phyloP scores from a whole-genome alignment of 352 stramenopile species.

The Pythium apleroticum region DNA sequence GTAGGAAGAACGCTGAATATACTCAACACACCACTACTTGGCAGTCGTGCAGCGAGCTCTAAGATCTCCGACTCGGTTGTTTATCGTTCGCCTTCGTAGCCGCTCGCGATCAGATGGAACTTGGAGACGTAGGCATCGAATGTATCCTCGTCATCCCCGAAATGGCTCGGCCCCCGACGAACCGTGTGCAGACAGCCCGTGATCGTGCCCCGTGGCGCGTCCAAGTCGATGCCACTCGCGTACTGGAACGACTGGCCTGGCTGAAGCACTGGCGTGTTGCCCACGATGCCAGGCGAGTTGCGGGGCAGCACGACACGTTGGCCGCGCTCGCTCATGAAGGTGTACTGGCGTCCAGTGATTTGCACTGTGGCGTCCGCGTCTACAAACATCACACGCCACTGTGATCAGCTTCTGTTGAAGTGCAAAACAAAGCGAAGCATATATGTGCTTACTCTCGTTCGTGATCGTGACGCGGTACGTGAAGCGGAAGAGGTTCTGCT shows the following conservation, averaged over 20 bases:
- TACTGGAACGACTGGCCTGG: constrained; percentile 82
- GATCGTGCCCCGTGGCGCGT: constrained; percentile 56
- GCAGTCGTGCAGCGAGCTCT: neutral
- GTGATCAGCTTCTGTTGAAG: neutral
- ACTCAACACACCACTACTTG: neutral
- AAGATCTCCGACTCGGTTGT: neutral
- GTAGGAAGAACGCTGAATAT: neutral
- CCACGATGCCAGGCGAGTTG: constrained; percentile 71
- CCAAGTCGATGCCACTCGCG: constrained; percentile 73
- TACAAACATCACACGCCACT: constrained; percentile 8
- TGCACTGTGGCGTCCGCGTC: constrained; percentile 52
- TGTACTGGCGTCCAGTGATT: constrained; percentile 75
- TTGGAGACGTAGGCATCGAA: constrained; percentile 76
- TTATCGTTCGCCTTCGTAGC: constrained; percentile 13
- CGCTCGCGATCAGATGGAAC: constrained; percentile 50
- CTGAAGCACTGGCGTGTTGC: constrained; percentile 55
- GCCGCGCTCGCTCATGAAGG: constrained; percentile 70
- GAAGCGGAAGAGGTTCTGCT: constrained; percentile 60
- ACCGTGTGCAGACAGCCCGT: constrained; percentile 68
- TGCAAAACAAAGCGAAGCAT: neutral
- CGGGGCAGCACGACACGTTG: constrained; percentile 56
- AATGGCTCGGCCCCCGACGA: constrained; percentile 27
- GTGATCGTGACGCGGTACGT: constrained; percentile 80
- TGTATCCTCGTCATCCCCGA: constrained; percentile 31
- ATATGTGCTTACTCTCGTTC: constrained; percentile 52